Percentiles rank a stretch among this genome's conserved stretches.
These are phyloP conservation scores for Candida saitoana DNA, from an alignment of 805 yeast species.

Conservation along the genomic window DNA sequence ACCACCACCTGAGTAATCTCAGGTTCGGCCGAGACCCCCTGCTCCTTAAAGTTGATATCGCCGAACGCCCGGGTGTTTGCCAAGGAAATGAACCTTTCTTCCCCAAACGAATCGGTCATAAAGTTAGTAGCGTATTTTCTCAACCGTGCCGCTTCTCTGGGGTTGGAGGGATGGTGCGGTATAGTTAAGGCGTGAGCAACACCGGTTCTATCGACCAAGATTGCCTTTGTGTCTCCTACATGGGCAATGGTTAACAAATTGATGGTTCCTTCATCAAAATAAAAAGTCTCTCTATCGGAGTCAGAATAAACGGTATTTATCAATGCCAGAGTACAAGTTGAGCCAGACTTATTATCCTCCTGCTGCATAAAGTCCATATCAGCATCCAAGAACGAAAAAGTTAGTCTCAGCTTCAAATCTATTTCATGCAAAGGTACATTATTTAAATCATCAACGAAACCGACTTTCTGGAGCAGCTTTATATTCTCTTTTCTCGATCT, in stretches of 20 bases:
- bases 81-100: conserved; percentile 72
- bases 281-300: conserved; percentile 35
- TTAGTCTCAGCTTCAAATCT: conserved; percentile 58
- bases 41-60: conserved; percentile 71
- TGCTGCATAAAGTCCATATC: conserved; percentile 56
- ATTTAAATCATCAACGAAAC: conserved; percentile 12
- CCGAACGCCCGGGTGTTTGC: conserved; percentile 96
- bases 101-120: conserved; percentile 90
- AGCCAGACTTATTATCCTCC: conserved; percentile 48
- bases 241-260: conserved; percentile 77
- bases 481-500: conserved; percentile 39
- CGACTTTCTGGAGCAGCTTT: conserved; percentile 19
- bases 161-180: conserved; percentile 84
- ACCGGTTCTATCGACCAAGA: conserved; percentile 79
- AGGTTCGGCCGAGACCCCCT: conserved; percentile 91
- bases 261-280: conserved; percentile 63
- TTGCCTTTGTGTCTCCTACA: conserved; percentile 87
- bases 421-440: conserved; percentile 28
- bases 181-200: conserved; percentile 73
- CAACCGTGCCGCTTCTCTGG: conserved; percentile 70
- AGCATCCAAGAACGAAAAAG: conserved; percentile 59
- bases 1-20: conserved; percentile 68
- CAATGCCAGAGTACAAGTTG: conserved; percentile 68
- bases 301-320: conserved; percentile 45
- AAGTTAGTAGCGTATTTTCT: conserved; percentile 57